Base-by-base conservation (phyloP, 2,329 filamentous ascomycete species). In the Pseudogymnoascus sp. region DNA sequence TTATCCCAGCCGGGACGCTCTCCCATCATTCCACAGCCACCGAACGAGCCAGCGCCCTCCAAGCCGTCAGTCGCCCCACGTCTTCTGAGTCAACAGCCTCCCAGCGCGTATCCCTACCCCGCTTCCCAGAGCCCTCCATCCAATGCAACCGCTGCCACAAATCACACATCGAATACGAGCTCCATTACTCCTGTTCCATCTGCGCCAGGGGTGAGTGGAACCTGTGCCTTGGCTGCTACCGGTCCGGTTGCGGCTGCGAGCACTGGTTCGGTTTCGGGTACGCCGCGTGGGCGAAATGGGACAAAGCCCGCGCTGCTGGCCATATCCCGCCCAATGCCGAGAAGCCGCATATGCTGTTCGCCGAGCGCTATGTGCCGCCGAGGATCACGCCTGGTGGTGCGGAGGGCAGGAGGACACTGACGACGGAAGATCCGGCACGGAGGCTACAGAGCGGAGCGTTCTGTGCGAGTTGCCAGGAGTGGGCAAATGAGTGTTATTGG, bases 221-320 rank as follows among this genome's bases (percentile, higher is more conserved):
- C 72, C 79, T 97, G 10, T 97, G 93, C 71, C 76, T 89, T 1
- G 81, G 81, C 67, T 97, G 93, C 77, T 97, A 96, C 73, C 86
- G 91, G 29, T 73, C 78, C 11, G 87, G 88, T 7, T 84, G 84
- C 70, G 93, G 93, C 10, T 97, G 93, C 73, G 80, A 85, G 16
- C 85, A 95, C 72, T 97, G 92, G 91, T 92, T 88, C 69, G 93
- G 93, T 1, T 96, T 97, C 73, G 90, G 90, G 2, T 81, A 88
- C 69, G 82, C 83, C 4, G 91, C 91, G 0, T 84, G 85, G 77
- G 77, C 77, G 54, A 85, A 83, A 65, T 93, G 89, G 80, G 85
- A 89, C 64, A 79, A 79, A 69, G 73, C 76, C 68, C 73, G 75
- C 62, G 73, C 75, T 64, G 64, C 69, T 5, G 69, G 71, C 16